Conservation (phyloP, 169 alveolate species). For the Plasmodium chabaudi region DNA sequence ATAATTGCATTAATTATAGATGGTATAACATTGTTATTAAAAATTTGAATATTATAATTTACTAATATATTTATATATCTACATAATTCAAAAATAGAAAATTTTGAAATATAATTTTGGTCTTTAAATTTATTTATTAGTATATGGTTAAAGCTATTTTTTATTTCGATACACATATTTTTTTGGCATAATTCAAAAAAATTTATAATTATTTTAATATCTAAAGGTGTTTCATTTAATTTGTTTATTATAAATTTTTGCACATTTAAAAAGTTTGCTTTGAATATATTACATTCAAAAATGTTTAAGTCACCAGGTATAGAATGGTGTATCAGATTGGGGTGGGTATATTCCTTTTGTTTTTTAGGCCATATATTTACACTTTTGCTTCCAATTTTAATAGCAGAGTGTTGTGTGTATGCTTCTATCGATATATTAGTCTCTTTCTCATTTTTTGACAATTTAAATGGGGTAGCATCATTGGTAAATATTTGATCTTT, state of each 20-base stretch:
- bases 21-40: neutral
- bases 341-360: too few species aligned
- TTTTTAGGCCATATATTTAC: too few species aligned
- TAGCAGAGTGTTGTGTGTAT: too few species aligned
- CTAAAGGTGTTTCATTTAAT: constrained; percentile 1
- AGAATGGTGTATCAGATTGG: too few species aligned
- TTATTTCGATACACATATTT: neutral
- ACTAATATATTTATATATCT: constrained; percentile 38
- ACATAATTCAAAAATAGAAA: constrained; percentile 43
- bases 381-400: too few species aligned
- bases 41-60: constrained; percentile 6
- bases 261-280: neutral
- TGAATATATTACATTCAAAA: too few species aligned
- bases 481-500: too few species aligned
- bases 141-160: neutral
- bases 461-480: too few species aligned
- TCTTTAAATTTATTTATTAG: constrained; percentile 2
- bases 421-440: too few species aligned
- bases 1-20: constrained; percentile 2
- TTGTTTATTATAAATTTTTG: neutral
- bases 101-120: constrained; percentile 1
- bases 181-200: constrained; percentile 12
- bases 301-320: too few species aligned
- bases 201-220: constrained; percentile 9
- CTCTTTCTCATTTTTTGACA: too few species aligned